Base-by-base conservation (phyloP, 306 rosid genomes). In the Begonia loranthoides region DNA sequence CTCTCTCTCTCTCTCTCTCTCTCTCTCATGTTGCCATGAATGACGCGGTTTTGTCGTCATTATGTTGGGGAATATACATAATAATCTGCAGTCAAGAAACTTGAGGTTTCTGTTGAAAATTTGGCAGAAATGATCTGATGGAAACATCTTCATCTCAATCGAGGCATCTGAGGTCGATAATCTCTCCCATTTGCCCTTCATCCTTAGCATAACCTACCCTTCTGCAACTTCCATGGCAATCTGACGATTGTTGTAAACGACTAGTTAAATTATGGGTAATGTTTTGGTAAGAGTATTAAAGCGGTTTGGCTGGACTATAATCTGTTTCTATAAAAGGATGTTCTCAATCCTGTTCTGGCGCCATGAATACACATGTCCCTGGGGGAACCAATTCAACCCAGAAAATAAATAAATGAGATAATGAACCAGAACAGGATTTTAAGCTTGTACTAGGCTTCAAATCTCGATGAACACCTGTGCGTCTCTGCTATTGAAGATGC, bases 141-240 rank as follows among this genome's bases (percentile, higher is more conserved):
- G 77, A 60, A 17, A 82, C 74, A 51, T 65, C 68, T 47, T 50
- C 69, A 49, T 77, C 56, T 93, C 93, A 88, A 12, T 82, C 79
- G n/a, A 49, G 69, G 63, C 73, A 39, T 28, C 71, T 64, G 0
- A 84, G 51, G 11, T 73, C 74, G 13, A 57, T 60, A 45, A 84
- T 47, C 61, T 79, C 93, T 39, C 21, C 70, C 28, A 81, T 1
- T n/a, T 70, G 43, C 2, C 61, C 79, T 2, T 60, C 57, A 12
- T 77, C 73, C 10, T 64, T 24, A 4, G 66, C 97, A 61, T 52
- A 79, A 45, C 22, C 77, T 75, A 1, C 66, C 69, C 57, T 28
- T 79, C 95, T 41, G 64, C 89, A 34, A 84, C 97, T 60, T 81
- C 84, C 87, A 73, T 73, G 0, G 95, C 95, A 61, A 84, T 81